A percentile compares a stretch with the other conserved stretches of the same genome.
phyloP scores from a whole-genome alignment of 495 filamentous ascomycete species.

The Letharia columbiana region DNA sequence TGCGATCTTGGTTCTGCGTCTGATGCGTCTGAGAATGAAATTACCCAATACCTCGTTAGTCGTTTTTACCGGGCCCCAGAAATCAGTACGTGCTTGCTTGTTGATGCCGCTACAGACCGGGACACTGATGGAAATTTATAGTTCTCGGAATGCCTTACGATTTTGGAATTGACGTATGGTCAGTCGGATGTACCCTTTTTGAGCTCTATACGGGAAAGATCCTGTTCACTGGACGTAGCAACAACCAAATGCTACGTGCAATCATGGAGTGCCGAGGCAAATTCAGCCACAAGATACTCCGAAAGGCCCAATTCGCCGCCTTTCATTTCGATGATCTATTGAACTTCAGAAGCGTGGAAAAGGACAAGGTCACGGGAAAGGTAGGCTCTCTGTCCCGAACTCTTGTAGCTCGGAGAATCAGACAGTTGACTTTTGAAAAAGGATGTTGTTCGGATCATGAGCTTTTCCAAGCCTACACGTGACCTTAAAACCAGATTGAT shows the following conservation, averaged over 20 bases:
- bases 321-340: slow-evolving; percentile 81
- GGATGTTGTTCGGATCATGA: slow-evolving; percentile 59
- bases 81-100: slow-evolving; percentile 46
- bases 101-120: background rate
- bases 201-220: slow-evolving; percentile 97
- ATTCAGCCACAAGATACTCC: slow-evolving; percentile 77
- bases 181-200: slow-evolving; percentile 91
- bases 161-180: slow-evolving; percentile 94
- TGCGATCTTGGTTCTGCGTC: slow-evolving; percentile 94
- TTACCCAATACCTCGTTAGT: slow-evolving; percentile 88
- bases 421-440: slow-evolving; percentile 27
- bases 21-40: slow-evolving; percentile 79
- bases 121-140: slow-evolving; percentile 14
- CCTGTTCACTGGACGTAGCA: slow-evolving; percentile 86
- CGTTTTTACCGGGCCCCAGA: slow-evolving; percentile 96
- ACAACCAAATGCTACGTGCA: slow-evolving; percentile 93
- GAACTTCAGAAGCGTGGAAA: slow-evolving; percentile 79
- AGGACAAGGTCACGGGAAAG: slow-evolving; percentile 77
- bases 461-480: slow-evolving; percentile 70
- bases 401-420: slow-evolving; percentile 8
- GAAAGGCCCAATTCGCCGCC: slow-evolving; percentile 60
- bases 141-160: slow-evolving; percentile 89
- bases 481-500: slow-evolving; percentile 72
- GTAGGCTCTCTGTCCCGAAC: slow-evolving; percentile 33
- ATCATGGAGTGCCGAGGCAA: slow-evolving; percentile 97